Percentiles rank a stretch among this genome's conserved stretches.
Conservation (phyloP, 2,329 filamentous ascomycete genomes). For the Paracamarosporium sp. region DNA sequence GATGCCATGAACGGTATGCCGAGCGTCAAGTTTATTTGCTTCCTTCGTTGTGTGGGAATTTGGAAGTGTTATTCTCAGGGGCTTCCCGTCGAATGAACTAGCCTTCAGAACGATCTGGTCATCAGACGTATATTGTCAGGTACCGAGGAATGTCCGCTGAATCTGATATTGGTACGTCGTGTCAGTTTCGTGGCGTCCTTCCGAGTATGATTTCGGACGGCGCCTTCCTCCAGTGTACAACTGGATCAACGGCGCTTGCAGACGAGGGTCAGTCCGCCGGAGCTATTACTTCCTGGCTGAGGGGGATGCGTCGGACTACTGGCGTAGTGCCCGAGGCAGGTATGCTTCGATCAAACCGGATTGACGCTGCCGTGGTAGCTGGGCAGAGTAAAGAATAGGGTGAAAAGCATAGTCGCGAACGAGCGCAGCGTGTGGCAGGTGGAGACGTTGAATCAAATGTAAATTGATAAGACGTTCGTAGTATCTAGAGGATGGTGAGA, state of each 20-base stretch:
- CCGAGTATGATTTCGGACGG: not conserved
- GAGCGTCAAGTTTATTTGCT: too few species aligned
- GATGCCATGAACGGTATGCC: not conserved
- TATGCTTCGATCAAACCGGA: too few species aligned
- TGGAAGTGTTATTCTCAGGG: too few species aligned
- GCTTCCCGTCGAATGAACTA: too few species aligned
- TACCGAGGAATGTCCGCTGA: not conserved
- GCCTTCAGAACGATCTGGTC: too few species aligned
- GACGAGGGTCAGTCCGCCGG: not conserved
- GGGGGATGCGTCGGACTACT: too few species aligned
- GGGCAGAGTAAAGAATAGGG: not conserved
- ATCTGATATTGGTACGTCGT: too few species aligned
- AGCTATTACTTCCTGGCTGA: not conserved
- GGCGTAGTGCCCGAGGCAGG: too few species aligned
- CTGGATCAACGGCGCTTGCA: not conserved
- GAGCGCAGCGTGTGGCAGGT: not conserved
- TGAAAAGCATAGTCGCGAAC: not conserved
- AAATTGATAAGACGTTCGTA: not conserved
- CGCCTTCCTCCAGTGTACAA: not conserved
- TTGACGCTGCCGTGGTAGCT: not conserved
- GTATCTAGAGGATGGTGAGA: too few species aligned
- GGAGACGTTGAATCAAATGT: not conserved
- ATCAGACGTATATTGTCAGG: too few species aligned
- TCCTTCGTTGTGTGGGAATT: too few species aligned
- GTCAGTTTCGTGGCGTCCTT: not conserved